These are phyloP conservation scores for Aspergillus sparsus DNA, from an alignment of 495 filamentous ascomycete species.

Conservation along the genomic window DNA sequence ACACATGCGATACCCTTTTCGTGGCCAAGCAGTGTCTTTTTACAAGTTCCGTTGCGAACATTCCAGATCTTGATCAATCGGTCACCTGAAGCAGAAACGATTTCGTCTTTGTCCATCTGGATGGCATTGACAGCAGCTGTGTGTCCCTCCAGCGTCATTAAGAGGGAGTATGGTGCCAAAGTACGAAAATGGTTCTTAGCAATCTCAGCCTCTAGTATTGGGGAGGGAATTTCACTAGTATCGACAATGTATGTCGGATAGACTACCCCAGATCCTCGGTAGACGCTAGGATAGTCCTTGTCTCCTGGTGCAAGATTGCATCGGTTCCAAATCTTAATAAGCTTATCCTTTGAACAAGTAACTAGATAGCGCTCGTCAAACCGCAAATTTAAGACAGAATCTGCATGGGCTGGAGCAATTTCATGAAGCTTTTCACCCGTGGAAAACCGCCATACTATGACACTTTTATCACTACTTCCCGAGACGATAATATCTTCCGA, in stretches of 20 bases:
- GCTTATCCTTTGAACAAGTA: conserved; percentile 95
- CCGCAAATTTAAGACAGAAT: conserved; percentile 92
- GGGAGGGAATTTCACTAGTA: conserved; percentile 50
- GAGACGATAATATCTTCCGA: conserved; percentile 90
- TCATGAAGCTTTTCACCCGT: conserved; percentile 78
- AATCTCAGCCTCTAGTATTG: conserved; percentile 42
- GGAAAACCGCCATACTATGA: conserved; percentile 92
- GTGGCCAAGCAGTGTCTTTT: conserved; percentile 79
- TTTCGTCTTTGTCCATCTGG: conserved; percentile 79
- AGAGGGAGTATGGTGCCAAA: conserved; percentile 64
- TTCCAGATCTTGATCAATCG: conserved; percentile 92
- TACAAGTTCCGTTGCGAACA: conserved; percentile 72
- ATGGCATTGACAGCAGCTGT: conserved; percentile 94
- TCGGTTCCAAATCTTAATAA: conserved; percentile 94
- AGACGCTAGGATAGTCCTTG: conserved; percentile 61
- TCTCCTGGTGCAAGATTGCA: conserved; percentile 65
- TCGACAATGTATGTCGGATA: conserved; percentile 59
- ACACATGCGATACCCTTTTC: conserved; percentile 96
- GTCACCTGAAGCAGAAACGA: conserved; percentile 94
- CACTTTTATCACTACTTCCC: conserved; percentile 84
- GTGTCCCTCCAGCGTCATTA: conserved; percentile 80
- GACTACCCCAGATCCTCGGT: conserved; percentile 37
- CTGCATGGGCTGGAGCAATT: conserved; percentile 72
- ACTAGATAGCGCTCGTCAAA: conserved; percentile 90
- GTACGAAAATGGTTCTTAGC: conserved; percentile 40